Evolutionary conservation across 2,329 filamentous ascomycete genomes (phyloP).

Genomic region (Paecilomyces sp.): DNA sequence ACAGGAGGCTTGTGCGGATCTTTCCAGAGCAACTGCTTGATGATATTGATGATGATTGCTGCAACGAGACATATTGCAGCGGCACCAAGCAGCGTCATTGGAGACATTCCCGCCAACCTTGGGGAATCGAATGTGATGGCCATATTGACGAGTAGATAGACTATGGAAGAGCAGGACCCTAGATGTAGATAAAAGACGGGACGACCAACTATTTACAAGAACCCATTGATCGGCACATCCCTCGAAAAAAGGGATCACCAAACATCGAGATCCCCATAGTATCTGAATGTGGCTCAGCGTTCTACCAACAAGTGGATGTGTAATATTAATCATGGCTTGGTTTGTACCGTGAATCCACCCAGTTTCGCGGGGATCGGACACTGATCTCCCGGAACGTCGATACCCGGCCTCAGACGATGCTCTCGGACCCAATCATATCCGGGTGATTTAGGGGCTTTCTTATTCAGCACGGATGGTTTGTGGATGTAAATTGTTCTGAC

Average conservation of each 20-base stretch:
- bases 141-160: not conserved
- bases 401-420: not conserved
- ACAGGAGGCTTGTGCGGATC: constrained; percentile 71
- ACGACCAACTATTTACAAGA: not conserved
- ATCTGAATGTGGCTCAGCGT: not conserved
- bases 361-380: not conserved
- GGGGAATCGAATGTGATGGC: not conserved
- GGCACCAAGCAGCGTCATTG: not conserved
- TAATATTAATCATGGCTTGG: not conserved
- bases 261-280: not conserved
- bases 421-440: not conserved
- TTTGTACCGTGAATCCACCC: not conserved
- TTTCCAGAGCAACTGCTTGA: constrained; percentile 28
- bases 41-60: not conserved
- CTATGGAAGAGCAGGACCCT: not conserved
- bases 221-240: not conserved
- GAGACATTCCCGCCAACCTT: not conserved
- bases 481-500: not conserved
- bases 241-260: not conserved
- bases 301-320: not conserved
- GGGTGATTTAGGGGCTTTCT: not conserved
- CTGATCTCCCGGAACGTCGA: not conserved
- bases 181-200: not conserved
- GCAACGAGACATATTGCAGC: not conserved
- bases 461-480: not conserved